These are phyloP conservation scores for Oryza australiensis DNA, from an alignment of 176 grass and related monocot genomes.

Conservation along the genomic window DNA sequence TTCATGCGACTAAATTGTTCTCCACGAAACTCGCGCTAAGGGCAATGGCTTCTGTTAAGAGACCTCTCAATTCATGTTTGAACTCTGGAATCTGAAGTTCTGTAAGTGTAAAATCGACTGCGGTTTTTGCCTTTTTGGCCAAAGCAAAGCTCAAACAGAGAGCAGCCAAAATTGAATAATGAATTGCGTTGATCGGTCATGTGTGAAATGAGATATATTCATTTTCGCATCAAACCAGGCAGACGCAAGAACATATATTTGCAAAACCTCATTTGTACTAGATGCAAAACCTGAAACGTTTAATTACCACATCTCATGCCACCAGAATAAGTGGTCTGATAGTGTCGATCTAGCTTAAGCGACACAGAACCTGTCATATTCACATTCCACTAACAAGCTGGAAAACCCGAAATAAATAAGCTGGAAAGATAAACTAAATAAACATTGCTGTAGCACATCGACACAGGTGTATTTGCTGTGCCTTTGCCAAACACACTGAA, in stretches of 20 bases:
- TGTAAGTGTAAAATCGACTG: conserved; percentile 18
- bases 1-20: too few species aligned
- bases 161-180: background rate
- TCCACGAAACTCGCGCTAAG: too few species aligned
- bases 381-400: conserved; percentile 30
- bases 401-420: background rate
- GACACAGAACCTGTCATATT: conserved; percentile 25
- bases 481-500: background rate
- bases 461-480: background rate
- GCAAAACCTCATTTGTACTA: background rate
- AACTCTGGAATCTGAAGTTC: background rate
- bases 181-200: background rate
- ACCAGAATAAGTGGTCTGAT: background rate
- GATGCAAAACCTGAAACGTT: too few species aligned
- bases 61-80: background rate
- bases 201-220: background rate
- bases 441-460: background rate
- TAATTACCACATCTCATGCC: background rate
- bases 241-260: background rate
- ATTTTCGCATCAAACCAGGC: background rate
- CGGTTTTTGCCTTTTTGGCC: conserved; percentile 19
- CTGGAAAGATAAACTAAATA: background rate
- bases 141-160: conserved; percentile 3
- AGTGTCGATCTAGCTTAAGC: conserved; percentile 12
- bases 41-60: background rate